Evolutionary conservation across 164 flowering plant species (phyloP), one percentile per base, ranked within the genome.

Genomic region (Sextonia rubra): DNA sequence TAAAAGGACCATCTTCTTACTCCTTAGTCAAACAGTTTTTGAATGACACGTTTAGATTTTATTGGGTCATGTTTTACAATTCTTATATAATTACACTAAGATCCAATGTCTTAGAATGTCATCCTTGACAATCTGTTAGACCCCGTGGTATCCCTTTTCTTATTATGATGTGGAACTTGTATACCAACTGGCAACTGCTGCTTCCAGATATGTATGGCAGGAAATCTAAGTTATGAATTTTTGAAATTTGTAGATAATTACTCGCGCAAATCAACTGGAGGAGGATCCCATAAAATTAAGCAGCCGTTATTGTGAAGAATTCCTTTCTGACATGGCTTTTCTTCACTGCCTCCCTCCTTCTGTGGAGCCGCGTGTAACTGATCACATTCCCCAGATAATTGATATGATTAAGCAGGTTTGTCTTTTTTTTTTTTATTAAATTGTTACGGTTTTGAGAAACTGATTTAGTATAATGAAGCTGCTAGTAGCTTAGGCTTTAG

Each of bases 241-340:
- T 89, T 86, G 83, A 70, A 82, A 84, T 88, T 84, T 90, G 87
- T 87, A 94, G 97, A 92, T 94, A 79, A 92, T 94, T 86, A 83
- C 86, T 63, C 87, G 99, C 85, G 97, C 97, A 69, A 91, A 88
- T 72, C 85, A 91, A 69, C 58, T 90, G 82, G 89, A 89, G 25
- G 97, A 94, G 84, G 94, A 92, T 81, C 97, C 97, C n/a, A 78
- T 92, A 49, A 77, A 80, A 71, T 86, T 94, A 81, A 94, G 99
- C 80, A 84, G 87, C 69, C 92, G 93, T 23, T 94, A 74, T 71
- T 91, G 95, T 78, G 86, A 90, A 60, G 99, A 94, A 74, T 94
- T 94, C 69, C 86, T 75, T 76, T 76, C n/a, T 67, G 97, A 94
- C 77, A 94, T 94, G 97, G 70, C 48, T 47, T 69, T 75, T 82